Conservation (phyloP, 352 stramenopile genomes). For the Pythium plurisporium region DNA sequence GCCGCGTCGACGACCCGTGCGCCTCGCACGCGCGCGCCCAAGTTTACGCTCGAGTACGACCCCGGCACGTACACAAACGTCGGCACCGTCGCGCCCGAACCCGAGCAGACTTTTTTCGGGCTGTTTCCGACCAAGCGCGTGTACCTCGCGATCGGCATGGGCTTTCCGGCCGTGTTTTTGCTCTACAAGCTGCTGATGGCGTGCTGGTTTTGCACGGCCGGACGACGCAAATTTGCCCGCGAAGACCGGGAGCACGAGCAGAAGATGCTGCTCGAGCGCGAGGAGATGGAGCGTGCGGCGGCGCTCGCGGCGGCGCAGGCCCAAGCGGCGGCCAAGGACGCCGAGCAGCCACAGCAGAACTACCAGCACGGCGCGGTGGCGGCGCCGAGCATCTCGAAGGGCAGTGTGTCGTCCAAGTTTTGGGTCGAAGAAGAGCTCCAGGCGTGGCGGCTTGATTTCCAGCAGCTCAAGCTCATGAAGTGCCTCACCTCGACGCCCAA, state of each 20-base stretch:
- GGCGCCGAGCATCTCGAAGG: background rate
- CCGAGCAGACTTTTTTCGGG: slow-evolving; percentile 24
- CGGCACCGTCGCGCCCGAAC: slow-evolving; percentile 15
- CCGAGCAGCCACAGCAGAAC: background rate
- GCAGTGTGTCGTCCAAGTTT: slow-evolving; percentile 28
- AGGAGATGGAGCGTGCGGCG: slow-evolving; percentile 15
- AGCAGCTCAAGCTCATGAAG: slow-evolving; percentile 54
- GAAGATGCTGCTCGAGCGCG: slow-evolving; percentile 13
- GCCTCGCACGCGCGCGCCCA: slow-evolving; percentile 4
- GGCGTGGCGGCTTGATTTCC: slow-evolving; percentile 59
- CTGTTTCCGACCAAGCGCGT: slow-evolving; percentile 26
- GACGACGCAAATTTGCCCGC: slow-evolving; percentile 18
- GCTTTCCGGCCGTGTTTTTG: slow-evolving; percentile 15
- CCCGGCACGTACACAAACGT: slow-evolving; percentile 15
- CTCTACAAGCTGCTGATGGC: slow-evolving; percentile 26
- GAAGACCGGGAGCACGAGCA: slow-evolving; percentile 18
- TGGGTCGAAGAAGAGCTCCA: slow-evolving; percentile 71
- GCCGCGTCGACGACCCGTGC: background rate
- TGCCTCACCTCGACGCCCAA: slow-evolving; percentile 41
- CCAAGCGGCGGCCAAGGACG: slow-evolving; percentile 3
- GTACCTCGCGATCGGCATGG: slow-evolving; percentile 18
- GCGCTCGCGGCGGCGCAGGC: background rate
- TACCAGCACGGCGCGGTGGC: background rate
- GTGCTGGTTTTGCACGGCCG: slow-evolving; percentile 25
- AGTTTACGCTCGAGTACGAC: slow-evolving; percentile 9